Evolutionary conservation across 805 yeast genomes (phyloP).

Genomic region (Vanderwaltozyma verrucispora): DNA sequence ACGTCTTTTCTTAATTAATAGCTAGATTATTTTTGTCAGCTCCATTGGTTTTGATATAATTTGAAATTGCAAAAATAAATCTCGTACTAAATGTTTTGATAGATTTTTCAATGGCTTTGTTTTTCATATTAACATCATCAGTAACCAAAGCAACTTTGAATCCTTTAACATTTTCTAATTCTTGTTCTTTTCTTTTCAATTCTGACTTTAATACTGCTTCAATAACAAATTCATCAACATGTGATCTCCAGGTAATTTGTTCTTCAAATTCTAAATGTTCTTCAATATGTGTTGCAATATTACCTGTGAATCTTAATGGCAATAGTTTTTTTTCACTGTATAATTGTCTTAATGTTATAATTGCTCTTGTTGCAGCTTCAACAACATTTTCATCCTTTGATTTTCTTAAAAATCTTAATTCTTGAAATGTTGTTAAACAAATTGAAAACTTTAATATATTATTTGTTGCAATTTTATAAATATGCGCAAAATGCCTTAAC

Average conservation of each 20-base stretch:
- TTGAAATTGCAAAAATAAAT: slow-evolving; percentile 21
- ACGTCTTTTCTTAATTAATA: slow-evolving; percentile 3
- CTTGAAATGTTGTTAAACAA: slow-evolving; percentile 72
- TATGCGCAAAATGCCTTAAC: slow-evolving; percentile 70
- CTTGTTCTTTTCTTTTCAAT: slow-evolving; percentile 4
- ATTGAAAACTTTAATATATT: slow-evolving; percentile 50
- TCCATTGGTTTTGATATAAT: slow-evolving; percentile 3
- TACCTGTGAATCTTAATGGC: slow-evolving; percentile 61
- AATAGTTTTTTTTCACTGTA: slow-evolving; percentile 44
- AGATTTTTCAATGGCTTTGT: slow-evolving; percentile 29
- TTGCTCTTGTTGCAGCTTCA: slow-evolving; percentile 75
- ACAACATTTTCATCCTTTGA: slow-evolving; percentile 64
- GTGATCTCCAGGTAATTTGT: slow-evolving; percentile 60
- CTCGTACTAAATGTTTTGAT: slow-evolving; percentile 27
- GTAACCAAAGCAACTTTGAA: slow-evolving; percentile 44
- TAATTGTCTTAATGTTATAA: slow-evolving; percentile 59
- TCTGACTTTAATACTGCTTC: slow-evolving; percentile 34
- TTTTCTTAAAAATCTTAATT: slow-evolving; percentile 57
- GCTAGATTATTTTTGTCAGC: slow-evolving; percentile 1
- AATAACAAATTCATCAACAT: slow-evolving; percentile 59
- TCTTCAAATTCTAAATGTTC: slow-evolving; percentile 68
- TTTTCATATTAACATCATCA: slow-evolving; percentile 64
- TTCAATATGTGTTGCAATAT: slow-evolving; percentile 54
- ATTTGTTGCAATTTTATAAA: slow-evolving; percentile 57
- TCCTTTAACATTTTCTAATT: neutral